A percentile compares a stretch with the other conserved stretches of the same genome.
These are phyloP conservation scores for Aspergillus tanneri DNA, from an alignment of 2,329 filamentous ascomycete genomes.

Conservation along the genomic window DNA sequence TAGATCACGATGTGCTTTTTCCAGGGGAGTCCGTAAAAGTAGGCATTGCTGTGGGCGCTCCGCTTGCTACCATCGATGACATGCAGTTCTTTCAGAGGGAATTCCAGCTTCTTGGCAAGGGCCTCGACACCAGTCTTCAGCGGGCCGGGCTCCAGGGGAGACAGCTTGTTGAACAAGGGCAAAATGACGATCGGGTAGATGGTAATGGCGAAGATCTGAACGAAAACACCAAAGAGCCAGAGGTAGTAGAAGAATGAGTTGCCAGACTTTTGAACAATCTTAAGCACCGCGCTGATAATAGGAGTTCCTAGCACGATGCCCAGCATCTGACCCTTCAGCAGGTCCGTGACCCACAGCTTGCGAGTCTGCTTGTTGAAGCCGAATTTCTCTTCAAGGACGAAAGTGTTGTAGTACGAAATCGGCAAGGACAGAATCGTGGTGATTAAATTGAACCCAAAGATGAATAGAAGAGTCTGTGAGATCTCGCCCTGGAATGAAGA, in stretches of 20 bases:
- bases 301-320: slow-evolving; percentile 78
- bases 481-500: slow-evolving; percentile 85
- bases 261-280: slow-evolving; percentile 92
- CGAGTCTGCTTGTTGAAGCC: slow-evolving; percentile 99
- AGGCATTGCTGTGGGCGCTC: slow-evolving; percentile 84
- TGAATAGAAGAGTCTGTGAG: slow-evolving; percentile 86
- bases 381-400: slow-evolving; percentile 93
- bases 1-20: slow-evolving; percentile 99
- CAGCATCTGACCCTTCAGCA: slow-evolving; percentile 86
- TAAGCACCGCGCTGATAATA: slow-evolving; percentile 85
- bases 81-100: slow-evolving; percentile 88
- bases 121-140: slow-evolving; percentile 86
- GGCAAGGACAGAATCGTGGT: slow-evolving; percentile 78
- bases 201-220: slow-evolving; percentile 93
- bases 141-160: slow-evolving; percentile 79
- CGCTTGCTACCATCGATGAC: slow-evolving; percentile 93
- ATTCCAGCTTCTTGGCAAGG: slow-evolving; percentile 78
- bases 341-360: slow-evolving; percentile 81
- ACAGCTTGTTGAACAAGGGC: slow-evolving; percentile 97
- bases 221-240: slow-evolving; percentile 84
- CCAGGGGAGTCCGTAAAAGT: slow-evolving; percentile 97
- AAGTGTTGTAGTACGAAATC: slow-evolving; percentile 84
- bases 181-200: slow-evolving; percentile 94
- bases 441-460: slow-evolving; percentile 80
- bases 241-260: slow-evolving; percentile 97